Evolutionary conservation across 2,329 filamentous ascomycete species (phyloP).

Genomic region (Rugonectria rugulosa): DNA sequence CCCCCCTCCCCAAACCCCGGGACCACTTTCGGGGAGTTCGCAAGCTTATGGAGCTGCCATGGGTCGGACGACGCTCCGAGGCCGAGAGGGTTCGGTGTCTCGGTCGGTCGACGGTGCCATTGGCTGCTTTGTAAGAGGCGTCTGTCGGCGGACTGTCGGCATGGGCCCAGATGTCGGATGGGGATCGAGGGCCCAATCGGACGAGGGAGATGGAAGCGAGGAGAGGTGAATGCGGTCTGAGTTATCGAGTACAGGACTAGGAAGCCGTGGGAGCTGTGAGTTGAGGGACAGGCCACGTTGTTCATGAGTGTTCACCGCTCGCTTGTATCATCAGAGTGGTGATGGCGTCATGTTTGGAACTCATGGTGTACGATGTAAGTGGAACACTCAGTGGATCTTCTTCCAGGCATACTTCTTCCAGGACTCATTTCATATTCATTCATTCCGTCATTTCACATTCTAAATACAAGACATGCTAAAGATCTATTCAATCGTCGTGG

Average conservation of each 20-base stretch:
- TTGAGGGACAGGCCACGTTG: neutral
- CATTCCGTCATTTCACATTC: neutral
- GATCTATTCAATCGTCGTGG: neutral
- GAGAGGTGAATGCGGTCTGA: neutral
- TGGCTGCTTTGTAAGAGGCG: slow-evolving; percentile 8
- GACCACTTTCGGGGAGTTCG: slow-evolving; percentile 7
- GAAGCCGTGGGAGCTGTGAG: no score
- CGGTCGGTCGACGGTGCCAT: slow-evolving; percentile 19
- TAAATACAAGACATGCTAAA: neutral
- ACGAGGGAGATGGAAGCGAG: neutral
- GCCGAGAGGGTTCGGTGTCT: slow-evolving; percentile 16
- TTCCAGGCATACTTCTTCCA: neutral
- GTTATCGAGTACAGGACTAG: no score
- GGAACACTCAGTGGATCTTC: no score
- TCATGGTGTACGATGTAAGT: neutral
- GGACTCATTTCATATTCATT: neutral
- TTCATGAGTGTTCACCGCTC: neutral
- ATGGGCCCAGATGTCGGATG: neutral
- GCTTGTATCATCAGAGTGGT: neutral
- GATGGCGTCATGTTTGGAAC: neutral
- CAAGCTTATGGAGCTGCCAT: neutral
- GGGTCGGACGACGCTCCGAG: neutral
- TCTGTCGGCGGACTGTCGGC: neutral
- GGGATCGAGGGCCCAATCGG: neutral
- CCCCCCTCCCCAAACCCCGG: slow-evolving; percentile 10